Conservation (phyloP, 2,329 filamentous ascomycete species). For the Phaeophleospora eucalypticola region DNA sequence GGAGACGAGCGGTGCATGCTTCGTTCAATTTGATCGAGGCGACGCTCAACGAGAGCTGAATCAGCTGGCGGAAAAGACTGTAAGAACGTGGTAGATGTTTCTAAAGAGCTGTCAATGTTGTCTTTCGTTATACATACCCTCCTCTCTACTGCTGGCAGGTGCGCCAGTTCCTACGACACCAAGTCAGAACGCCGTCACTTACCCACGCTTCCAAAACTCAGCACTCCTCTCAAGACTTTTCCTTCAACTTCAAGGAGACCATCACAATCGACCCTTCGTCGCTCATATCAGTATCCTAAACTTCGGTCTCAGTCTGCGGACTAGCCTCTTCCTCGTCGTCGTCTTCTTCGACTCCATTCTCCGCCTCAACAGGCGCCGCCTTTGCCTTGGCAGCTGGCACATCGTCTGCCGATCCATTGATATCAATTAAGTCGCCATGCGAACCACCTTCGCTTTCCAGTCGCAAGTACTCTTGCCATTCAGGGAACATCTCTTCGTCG, state of each 20-base stretch:
- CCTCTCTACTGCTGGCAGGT: background rate
- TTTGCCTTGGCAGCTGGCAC: constrained; percentile 10
- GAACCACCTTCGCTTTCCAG: constrained; percentile 68
- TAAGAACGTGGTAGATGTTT: no score
- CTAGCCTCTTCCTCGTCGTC: constrained; percentile 14
- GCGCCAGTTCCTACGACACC: background rate
- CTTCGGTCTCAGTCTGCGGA: constrained; percentile 6
- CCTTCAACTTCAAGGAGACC: background rate
- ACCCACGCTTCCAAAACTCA: background rate
- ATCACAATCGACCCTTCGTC: background rate
- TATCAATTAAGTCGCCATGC: constrained; percentile 39
- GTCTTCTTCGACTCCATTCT: constrained; percentile 11
- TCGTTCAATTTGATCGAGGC: constrained; percentile 4
- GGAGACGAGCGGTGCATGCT: background rate
- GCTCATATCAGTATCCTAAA: background rate
- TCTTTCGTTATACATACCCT: background rate
- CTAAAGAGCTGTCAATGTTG: background rate
- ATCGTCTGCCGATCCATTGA: constrained; percentile 32
- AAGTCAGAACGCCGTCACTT: background rate
- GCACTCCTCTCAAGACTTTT: background rate
- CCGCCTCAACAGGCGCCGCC: constrained; percentile 15
- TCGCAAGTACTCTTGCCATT: constrained; percentile 88
- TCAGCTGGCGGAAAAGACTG: no score
- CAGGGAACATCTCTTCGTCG: constrained; percentile 75
- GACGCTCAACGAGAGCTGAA: no score